Evolutionary conservation across 1,284 basidiomycete species (phyloP).

Genomic region (Microstroma glucosiphilum): DNA sequence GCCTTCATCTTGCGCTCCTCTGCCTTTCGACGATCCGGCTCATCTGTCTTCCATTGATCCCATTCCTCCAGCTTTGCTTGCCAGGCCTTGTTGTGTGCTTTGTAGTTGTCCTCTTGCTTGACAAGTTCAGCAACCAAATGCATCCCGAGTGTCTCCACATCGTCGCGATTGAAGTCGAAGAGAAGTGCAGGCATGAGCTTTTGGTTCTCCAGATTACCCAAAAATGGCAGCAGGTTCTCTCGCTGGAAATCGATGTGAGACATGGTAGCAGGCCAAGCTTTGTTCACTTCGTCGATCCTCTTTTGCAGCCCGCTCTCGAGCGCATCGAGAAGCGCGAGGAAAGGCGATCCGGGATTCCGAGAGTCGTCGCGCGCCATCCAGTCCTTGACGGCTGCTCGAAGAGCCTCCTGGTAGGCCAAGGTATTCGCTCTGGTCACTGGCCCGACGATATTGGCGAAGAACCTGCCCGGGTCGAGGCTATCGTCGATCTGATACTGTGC

Average conservation of each 20-base stretch:
- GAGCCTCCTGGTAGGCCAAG: conserved; percentile 58
- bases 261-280: neutral
- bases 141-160: conserved; percentile 59
- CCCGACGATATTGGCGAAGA: conserved; percentile 3
- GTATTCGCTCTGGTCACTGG: neutral
- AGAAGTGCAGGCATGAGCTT: conserved; percentile 60
- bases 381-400: conserved; percentile 55
- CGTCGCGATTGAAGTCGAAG: conserved; percentile 62
- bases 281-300: neutral
- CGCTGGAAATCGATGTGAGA: conserved; percentile 10
- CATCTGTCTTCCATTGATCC: conserved; percentile 39
- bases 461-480: neutral
- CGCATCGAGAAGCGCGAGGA: conserved; percentile 53
- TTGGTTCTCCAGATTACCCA: conserved; percentile 54
- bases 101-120: conserved; percentile 57
- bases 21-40: conserved; percentile 19
- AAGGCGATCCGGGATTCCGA: conserved; percentile 49
- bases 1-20: conserved; percentile 46
- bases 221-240: conserved; percentile 54
- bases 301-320: conserved; percentile 55
- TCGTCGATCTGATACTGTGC: neutral
- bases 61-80: conserved; percentile 57
- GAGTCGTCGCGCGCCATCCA: conserved; percentile 54
- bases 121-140: conserved; percentile 53
- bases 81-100: conserved; percentile 56